A percentile compares a stretch with the other conserved stretches of the same genome.
Evolutionary conservation across 2,329 filamentous ascomycete species (phyloP).

Genomic region (Arthrobotrys pseudoclavata): DNA sequence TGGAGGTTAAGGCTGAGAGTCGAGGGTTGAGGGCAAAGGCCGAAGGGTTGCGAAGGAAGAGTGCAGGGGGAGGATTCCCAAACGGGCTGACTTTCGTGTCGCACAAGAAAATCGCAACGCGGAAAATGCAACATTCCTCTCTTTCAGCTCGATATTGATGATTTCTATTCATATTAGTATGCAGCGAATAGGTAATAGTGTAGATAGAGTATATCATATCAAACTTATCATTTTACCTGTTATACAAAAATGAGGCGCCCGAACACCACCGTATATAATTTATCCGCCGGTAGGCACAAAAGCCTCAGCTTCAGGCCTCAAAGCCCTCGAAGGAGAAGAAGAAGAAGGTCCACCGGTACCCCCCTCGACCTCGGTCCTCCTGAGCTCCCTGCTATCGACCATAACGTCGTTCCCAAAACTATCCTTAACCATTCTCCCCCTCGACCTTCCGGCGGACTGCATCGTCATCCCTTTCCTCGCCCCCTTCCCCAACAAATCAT

Average conservation of each 20-base stretch:
- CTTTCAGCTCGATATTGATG: too few species aligned
- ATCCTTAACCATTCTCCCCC: conserved; percentile 32
- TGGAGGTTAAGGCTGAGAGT: neutral
- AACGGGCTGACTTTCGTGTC: too few species aligned
- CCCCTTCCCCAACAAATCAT: conserved; percentile 34
- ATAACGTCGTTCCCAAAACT: conserved; percentile 48
- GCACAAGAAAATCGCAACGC: conserved; percentile 30
- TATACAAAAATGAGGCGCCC: too few species aligned
- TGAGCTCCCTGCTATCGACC: conserved; percentile 9
- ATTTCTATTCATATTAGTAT: too few species aligned
- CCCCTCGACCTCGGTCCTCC: conserved; percentile 3
- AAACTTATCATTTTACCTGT: too few species aligned
- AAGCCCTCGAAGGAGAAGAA: neutral
- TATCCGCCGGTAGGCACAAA: conserved; percentile 36
- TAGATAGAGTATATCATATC: too few species aligned
- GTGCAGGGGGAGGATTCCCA: too few species aligned
- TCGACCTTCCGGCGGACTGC: neutral
- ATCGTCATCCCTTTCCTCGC: conserved; percentile 10
- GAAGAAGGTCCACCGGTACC: neutral
- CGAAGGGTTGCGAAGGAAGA: too few species aligned
- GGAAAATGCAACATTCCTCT: conserved; percentile 23
- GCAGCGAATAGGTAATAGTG: neutral
- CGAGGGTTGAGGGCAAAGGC: too few species aligned
- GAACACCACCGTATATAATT: too few species aligned
- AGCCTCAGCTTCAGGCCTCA: conserved; percentile 37